Base-by-base conservation (phyloP, 2,329 filamentous ascomycete species). In the Aspergillus aculeatus region DNA sequence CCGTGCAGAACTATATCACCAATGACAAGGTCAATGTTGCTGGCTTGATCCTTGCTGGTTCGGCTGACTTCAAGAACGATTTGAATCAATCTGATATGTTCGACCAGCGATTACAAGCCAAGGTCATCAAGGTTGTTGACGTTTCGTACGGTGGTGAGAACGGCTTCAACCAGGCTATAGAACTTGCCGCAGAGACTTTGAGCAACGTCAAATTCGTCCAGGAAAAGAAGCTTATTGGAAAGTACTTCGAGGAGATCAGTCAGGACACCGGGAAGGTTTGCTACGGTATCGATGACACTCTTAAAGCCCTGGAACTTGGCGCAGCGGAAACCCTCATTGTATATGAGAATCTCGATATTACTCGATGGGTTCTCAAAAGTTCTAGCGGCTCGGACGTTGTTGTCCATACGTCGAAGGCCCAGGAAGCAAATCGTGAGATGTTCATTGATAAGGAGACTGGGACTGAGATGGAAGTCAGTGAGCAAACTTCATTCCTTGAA, bases 131-230 rank as follows among this genome's bases (percentile, higher is more conserved):
- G 82, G 91, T 99, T 49, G 96, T 99, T 38, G 95, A 99, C 77
- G 96, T 99, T 49, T 98, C 94, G 14, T 99, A 99, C 73, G 95
- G 95, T 77, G 95, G 95, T 69, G 96, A 99, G 82, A 98, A 98
- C 83, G 95, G 95, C 50, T 99, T 99, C 86, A 99, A 99, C 83
- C 96, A 99, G 82, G 95, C 95, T 62, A 99, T 99, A 66, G 95
- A 99, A 75, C 80, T 99, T 71, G 89, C 95, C 26, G 86, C 92
- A 7, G 96, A 99, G 83, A 99, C 95, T 7, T 86, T 99, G 51
- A 91, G 93, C 79, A 99, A 98, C 75, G 95, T 99, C 85, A 99
- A 99, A 82, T 99, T 99, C 78, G 97, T 99, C 77, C 95, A 99
- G 80, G 95, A 99, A 85, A 99, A 99, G 89, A 99, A 97, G 83